Evolutionary conservation across 495 filamentous ascomycete species (phyloP).

Genomic region (Lophiostoma macrostomum): DNA sequence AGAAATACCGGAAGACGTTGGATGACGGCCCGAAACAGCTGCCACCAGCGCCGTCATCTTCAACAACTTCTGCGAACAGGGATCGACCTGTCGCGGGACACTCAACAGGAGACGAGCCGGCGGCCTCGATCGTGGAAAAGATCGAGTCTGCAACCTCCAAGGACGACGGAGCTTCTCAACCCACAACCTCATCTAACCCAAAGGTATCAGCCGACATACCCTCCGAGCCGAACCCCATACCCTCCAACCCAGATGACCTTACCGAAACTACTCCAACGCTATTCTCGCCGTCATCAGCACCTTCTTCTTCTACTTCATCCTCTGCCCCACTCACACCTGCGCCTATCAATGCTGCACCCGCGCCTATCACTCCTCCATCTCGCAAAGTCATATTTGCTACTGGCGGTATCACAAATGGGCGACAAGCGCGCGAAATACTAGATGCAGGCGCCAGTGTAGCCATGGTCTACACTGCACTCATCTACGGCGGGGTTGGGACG

Average conservation of each 20-base stretch:
- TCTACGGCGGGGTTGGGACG: slow-evolving; percentile 83
- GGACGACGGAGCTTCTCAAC: not conserved
- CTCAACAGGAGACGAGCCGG: not conserved
- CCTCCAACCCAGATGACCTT: slow-evolving; percentile 16
- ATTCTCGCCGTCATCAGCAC: not conserved
- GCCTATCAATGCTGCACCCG: slow-evolving; percentile 13
- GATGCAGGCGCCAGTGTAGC: slow-evolving; percentile 84
- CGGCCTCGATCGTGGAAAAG: slow-evolving; percentile 7
- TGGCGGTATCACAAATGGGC: slow-evolving; percentile 82
- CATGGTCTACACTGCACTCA: slow-evolving; percentile 72
- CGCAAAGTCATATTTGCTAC: slow-evolving; percentile 85
- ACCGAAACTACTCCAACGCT: slow-evolving; percentile 9
- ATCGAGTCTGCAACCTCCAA: not conserved
- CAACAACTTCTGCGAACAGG: not conserved
- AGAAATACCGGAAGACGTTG: slow-evolving; percentile 70
- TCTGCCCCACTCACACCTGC: no score
- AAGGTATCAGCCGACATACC: not conserved
- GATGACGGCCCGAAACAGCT: slow-evolving; percentile 48
- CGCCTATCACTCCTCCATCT: not conserved
- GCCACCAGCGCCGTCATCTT: slow-evolving; percentile 6
- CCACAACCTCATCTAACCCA: not conserved
- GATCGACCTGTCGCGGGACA: slow-evolving; percentile 1
- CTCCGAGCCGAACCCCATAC: not conserved
- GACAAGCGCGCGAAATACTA: slow-evolving; percentile 72
- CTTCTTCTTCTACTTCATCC: no score